Evolutionary conservation across 2,329 filamentous ascomycete genomes (phyloP), one percentile per base, ranked within the genome.

Genomic region (Paecilomyces formosus): DNA sequence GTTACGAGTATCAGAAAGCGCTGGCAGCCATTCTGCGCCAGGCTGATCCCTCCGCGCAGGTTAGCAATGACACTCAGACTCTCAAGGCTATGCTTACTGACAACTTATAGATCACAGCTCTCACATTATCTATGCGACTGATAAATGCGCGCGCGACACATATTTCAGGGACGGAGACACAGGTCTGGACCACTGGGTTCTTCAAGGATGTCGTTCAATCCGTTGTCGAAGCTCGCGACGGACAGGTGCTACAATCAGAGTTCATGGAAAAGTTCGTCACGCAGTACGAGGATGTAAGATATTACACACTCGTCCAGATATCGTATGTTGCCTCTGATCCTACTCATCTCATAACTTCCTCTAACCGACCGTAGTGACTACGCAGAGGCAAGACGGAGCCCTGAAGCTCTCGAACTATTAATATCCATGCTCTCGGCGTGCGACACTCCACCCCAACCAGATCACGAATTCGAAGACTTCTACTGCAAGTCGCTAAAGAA

Each of bases 251-350:
- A n/a, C 82, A 86, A 55, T 80, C 85, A 53, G 86, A 90, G 57
- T 97, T 93, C 55, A 79, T 88, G 26, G 83, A 89, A 59, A 90
- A 90, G 64, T 97, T 86, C 70, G 80, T 92, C 55, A 86, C 89
- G 70, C 81, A 88, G 71, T 92, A 87, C 70, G 89, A 94, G 67
- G 94, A 97, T 72, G 81, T 97, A 60, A 83, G 90, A 63, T 96
- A 88, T 72, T 91, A 89, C 72, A 90, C 91, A 0, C 89, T 96
- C 69, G 82, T 86, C 66, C 83, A 84, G 13, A 78, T 96, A 65
- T 84, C 84, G 87, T 90, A 82, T 66, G 86, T 79, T 61, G 28
- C 11, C 11, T 31, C 30, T 58, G 53, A 13, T 52, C 64, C n/a
- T 45, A 58, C 11, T 26, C 54, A 8, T 53, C 26, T 50, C 15